Conservation (phyloP, 768 basidiomycete genomes). For the Solioccasus polychromus region DNA sequence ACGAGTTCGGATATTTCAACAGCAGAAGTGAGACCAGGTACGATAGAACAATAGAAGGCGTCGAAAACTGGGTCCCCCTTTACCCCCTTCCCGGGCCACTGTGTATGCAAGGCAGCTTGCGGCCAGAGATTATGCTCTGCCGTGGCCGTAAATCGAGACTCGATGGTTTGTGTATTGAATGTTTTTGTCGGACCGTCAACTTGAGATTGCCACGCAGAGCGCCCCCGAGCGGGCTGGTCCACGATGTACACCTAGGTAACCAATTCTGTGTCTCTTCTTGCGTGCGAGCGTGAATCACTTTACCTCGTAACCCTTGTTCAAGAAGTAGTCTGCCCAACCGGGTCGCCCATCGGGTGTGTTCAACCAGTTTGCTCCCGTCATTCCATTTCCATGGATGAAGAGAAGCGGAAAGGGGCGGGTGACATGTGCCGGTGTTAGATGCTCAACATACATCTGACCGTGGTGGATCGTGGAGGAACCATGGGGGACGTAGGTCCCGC, state of each 20-base stretch:
- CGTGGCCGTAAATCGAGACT: conserved; percentile 45
- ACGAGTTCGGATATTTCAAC: conserved; percentile 38
- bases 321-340: conserved; percentile 59
- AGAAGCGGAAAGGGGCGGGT: conserved; percentile 42
- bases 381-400: conserved; percentile 49
- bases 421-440: conserved; percentile 38
- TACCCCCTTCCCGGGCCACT: conserved; percentile 53
- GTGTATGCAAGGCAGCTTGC: conserved; percentile 43
- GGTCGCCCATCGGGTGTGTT: conserved; percentile 52
- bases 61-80: conserved; percentile 45
- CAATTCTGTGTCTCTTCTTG: neutral
- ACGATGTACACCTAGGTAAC: conserved; percentile 40
- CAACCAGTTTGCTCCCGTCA: conserved; percentile 52
- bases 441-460: conserved; percentile 55
- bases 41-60: conserved; percentile 41
- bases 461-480: conserved; percentile 37
- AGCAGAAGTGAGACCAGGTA: conserved; percentile 38
- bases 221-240: conserved; percentile 45
- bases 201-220: conserved; percentile 42
- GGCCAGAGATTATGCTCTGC: conserved; percentile 42
- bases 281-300: neutral
- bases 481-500: conserved; percentile 37
- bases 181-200: conserved; percentile 36
- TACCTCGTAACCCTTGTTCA: conserved; percentile 51
- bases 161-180: conserved; percentile 31